Evolutionary conservation across 1,284 basidiomycete genomes (phyloP).

Genomic region (Apiotrichum akiyoshidainum): DNA sequence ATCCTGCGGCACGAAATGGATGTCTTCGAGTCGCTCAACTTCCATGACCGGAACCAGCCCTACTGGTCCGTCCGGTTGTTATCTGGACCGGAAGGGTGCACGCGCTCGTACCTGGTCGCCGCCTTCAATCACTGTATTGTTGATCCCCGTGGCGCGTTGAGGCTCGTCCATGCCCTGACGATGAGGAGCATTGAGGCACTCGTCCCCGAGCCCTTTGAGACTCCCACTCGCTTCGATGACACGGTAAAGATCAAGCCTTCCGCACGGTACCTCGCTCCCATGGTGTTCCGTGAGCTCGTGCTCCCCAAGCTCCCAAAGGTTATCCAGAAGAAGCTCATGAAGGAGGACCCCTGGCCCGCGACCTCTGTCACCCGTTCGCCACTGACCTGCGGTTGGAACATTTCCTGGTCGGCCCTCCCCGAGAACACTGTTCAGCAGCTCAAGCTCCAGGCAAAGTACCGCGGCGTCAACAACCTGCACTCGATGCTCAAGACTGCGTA

Average conservation of each 20-base stretch:
- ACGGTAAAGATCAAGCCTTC: conserved; percentile 25
- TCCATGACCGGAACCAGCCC: not conserved
- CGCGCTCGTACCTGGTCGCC: conserved; percentile 8
- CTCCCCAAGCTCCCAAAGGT: conserved; percentile 34
- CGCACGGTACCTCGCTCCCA: conserved; percentile 20
- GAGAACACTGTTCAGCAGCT: conserved; percentile 19
- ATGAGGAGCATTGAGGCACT: conserved; percentile 6
- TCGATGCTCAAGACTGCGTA: conserved; percentile 31
- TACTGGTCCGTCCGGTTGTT: conserved; percentile 3
- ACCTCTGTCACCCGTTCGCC: conserved; percentile 9
- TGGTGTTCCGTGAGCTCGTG: conserved; percentile 31
- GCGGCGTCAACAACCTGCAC: conserved; percentile 34
- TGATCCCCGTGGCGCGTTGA: conserved; percentile 8
- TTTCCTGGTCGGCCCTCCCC: conserved; percentile 23
- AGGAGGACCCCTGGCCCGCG: conserved; percentile 28
- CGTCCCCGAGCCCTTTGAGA: conserved; percentile 7
- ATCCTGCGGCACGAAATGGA: conserved; percentile 2
- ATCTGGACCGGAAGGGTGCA: conserved; percentile 28
- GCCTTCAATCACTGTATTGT: conserved; percentile 8
- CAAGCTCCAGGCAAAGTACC: conserved; percentile 19
- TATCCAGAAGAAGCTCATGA: conserved; percentile 25
- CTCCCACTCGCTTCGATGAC: conserved; percentile 23
- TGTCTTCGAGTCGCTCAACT: conserved; percentile 4
- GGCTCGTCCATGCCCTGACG: conserved; percentile 7
- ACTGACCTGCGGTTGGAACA: conserved; percentile 9